Evolutionary conservation across 768 basidiomycete species (phyloP).

Genomic region (Auricularia sp.): DNA sequence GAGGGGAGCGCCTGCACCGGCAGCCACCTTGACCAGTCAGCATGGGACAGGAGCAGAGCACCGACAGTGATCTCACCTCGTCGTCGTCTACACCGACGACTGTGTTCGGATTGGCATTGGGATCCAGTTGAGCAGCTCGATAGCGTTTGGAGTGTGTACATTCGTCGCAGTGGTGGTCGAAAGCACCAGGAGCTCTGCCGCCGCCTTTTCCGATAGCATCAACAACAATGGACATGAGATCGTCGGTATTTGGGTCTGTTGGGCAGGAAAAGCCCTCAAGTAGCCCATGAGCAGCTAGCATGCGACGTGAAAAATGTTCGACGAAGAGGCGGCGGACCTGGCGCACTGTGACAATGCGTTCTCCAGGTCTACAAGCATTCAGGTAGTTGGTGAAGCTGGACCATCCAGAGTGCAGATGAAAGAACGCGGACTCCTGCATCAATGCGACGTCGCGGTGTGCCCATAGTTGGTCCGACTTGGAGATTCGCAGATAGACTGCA

Average conservation of each 20-base stretch:
- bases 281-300: constrained; percentile 13
- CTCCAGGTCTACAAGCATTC: constrained; percentile 8
- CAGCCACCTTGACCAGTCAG: too few species aligned
- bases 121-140: background rate
- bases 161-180: constrained; percentile 12
- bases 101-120: too few species aligned
- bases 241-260: constrained; percentile 10
- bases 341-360: constrained; percentile 10
- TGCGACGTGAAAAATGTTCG: constrained; percentile 17
- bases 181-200: constrained; percentile 9
- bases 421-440: constrained; percentile 17
- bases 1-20: too few species aligned
- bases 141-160: constrained; percentile 20
- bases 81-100: too few species aligned
- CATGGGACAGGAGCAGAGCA: too few species aligned
- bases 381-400: constrained; percentile 20
- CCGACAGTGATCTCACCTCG: too few species aligned
- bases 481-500: background rate
- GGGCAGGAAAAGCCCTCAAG: constrained; percentile 6
- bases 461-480: background rate
- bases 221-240: constrained; percentile 9
- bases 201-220: constrained; percentile 12
- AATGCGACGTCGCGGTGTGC: constrained; percentile 9
- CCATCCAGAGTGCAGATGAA: constrained; percentile 19
- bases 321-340: constrained; percentile 20